Evolutionary conservation across 805 yeast genomes (phyloP), one percentile per base, ranked within the genome.

Genomic region (Sugiyamaella smithiae): DNA sequence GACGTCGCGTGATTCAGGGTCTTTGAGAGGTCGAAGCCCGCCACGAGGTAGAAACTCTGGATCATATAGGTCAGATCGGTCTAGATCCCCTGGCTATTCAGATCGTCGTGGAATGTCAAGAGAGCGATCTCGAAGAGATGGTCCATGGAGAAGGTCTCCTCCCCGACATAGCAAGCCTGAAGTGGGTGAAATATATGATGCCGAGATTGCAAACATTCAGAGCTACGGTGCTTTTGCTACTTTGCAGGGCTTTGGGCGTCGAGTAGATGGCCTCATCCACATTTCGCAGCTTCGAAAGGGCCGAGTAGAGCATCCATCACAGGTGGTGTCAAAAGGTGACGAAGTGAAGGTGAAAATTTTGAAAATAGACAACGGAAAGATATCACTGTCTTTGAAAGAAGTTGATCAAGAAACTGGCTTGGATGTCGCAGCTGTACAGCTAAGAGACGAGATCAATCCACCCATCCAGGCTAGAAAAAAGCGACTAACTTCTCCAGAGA

Each of bases 201-300:
- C 95, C 0, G 65, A 55, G 22, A 84, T 91, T 2, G 72, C 71
- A 41, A 78, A 77, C 40, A 57, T 86, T 1, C 80, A 81, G 37
- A 64, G 76, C 1, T 90, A 81, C 66, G 97, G 98, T 0, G 95
- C 88, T 1, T 91, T 90, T 61, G 76, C 88, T 0, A 65, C 77
- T 7, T 62, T 90, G 1, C 54, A 64, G 4, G 78, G 74, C 0
- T 58, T 72, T 1, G 49, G 59, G 33, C 60, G 61, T 11, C 54
- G 53, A 20, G 62, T 63, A 17, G 80, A 70, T 57, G 95, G 67
- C 0, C 69, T 90, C 14, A 82, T 90, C 32, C 97, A 90, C 61
- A 74, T 85, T 0, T 87, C 96, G 0, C 84, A 81, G 37, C 71
- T 90, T 71, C 58, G 50, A 36, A 25, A 78, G 3, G 61, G 62